Conservation (phyloP, 139 green algal species). For the Pycnococcus provasolii region DNA sequence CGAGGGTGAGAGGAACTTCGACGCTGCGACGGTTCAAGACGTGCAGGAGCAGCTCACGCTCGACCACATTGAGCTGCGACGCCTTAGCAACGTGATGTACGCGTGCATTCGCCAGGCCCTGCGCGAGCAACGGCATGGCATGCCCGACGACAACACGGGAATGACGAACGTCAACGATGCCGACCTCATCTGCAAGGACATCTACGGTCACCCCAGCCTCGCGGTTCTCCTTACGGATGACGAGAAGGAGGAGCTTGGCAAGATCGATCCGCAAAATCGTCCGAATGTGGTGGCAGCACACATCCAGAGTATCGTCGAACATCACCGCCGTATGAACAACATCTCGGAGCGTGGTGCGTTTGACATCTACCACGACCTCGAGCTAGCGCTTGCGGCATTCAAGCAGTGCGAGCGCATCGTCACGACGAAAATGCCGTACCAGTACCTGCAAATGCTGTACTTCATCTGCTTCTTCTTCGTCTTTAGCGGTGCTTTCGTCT, state of each 20-base stretch:
- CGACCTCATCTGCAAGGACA: slow-evolving; percentile 6
- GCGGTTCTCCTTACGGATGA: slow-evolving; percentile 7
- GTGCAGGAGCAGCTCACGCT: background rate
- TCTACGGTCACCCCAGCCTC: slow-evolving; percentile 5
- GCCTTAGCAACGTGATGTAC: slow-evolving; percentile 20
- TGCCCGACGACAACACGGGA: background rate
- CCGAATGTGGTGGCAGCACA: background rate
- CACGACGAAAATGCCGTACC: slow-evolving; percentile 4
- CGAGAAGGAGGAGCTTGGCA: background rate
- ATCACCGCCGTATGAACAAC: background rate
- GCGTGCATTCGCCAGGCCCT: slow-evolving; percentile 9
- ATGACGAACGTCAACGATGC: slow-evolving; percentile 2
- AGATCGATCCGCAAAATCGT: background rate
- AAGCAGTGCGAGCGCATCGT: slow-evolving; percentile 2
- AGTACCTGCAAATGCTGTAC: slow-evolving; percentile 20
- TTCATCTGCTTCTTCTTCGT: slow-evolving; percentile 19
- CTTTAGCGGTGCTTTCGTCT: slow-evolving; percentile 4
- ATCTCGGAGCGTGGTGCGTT: slow-evolving; percentile 15
- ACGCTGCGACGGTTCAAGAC: too few species aligned
- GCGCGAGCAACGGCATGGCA: slow-evolving; percentile 8
- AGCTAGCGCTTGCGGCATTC: background rate
- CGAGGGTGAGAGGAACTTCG: background rate
- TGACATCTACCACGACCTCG: slow-evolving; percentile 7
- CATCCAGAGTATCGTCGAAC: slow-evolving; percentile 10
- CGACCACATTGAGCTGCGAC: slow-evolving; percentile 10